Percentiles rank a stretch among this genome's conserved stretches.
phyloP scores from a whole-genome alignment of 2,329 filamentous ascomycete genomes.

The Aureobasidium subglaciale region DNA sequence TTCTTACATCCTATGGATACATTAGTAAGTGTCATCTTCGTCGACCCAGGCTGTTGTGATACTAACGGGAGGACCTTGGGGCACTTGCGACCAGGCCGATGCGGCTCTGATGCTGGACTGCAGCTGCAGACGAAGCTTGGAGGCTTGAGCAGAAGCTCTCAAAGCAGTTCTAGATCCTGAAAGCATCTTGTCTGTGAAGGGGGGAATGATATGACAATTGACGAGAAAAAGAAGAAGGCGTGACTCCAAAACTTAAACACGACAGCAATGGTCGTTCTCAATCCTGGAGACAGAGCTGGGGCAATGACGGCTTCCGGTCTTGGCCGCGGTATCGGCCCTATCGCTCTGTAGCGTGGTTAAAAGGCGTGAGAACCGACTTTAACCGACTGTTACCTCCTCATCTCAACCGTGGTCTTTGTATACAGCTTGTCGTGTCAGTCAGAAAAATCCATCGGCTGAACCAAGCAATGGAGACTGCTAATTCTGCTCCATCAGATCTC shows the following conservation, averaged over 20 bases:
- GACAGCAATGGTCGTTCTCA: conserved; percentile 2
- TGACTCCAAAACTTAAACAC: conserved; percentile 14
- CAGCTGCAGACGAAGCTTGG: conserved; percentile 19
- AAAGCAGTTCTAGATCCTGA: conserved; percentile 17
- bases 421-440: no score
- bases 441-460: no score
- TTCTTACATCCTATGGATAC: conserved; percentile 3
- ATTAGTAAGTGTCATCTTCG: not conserved
- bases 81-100: conserved; percentile 85
- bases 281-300: conserved; percentile 15
- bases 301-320: conserved; percentile 7
- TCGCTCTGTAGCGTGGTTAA: not conserved
- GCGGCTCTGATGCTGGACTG: conserved; percentile 48
- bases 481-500: no score
- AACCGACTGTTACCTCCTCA: not conserved
- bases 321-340: conserved; percentile 15
- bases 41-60: not conserved
- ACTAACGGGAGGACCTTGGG: conserved; percentile 75
- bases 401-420: no score
- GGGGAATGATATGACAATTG: not conserved
- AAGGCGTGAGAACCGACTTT: conserved; percentile 8
- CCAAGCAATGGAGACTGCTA: no score
- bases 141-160: conserved; percentile 16
- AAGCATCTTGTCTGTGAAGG: conserved; percentile 14
- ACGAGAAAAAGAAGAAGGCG: conserved; percentile 1